These are phyloP conservation scores for Parmelia sp. DNA, from an alignment of 495 filamentous ascomycete genomes.

Conservation along the genomic window DNA sequence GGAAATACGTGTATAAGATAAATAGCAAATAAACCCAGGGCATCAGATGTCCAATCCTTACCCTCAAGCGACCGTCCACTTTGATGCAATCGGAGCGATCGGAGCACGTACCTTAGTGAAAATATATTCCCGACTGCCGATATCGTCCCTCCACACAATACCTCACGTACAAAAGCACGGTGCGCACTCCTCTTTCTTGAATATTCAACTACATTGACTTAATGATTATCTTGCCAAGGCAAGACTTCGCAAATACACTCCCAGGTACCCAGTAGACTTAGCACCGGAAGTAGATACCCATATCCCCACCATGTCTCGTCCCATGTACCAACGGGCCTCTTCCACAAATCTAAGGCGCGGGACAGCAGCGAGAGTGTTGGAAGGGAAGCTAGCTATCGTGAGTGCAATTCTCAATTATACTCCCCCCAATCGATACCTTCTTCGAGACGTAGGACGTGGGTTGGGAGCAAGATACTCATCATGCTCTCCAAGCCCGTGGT, in stretches of 20 bases:
- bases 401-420: neutral
- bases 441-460: neutral
- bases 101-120: too few relatives aligned
- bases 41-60: neutral
- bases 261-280: neutral
- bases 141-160: neutral
- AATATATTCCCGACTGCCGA: neutral
- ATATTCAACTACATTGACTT: neutral
- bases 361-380: conserved; percentile 30
- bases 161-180: too few relatives aligned
- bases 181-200: neutral
- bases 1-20: too few relatives aligned
- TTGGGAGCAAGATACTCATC: neutral
- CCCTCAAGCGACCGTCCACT: neutral
- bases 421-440: neutral
- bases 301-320: conserved; percentile 24
- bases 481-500: neutral
- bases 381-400: conserved; percentile 64
- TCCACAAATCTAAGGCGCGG: conserved; percentile 25
- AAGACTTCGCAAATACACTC: neutral
- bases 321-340: conserved; percentile 26
- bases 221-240: neutral
- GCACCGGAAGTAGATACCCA: neutral
- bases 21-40: neutral
- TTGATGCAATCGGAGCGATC: neutral